Evolutionary conservation across 2,329 filamentous ascomycete species (phyloP).

Genomic region (Zalaria sp.): DNA sequence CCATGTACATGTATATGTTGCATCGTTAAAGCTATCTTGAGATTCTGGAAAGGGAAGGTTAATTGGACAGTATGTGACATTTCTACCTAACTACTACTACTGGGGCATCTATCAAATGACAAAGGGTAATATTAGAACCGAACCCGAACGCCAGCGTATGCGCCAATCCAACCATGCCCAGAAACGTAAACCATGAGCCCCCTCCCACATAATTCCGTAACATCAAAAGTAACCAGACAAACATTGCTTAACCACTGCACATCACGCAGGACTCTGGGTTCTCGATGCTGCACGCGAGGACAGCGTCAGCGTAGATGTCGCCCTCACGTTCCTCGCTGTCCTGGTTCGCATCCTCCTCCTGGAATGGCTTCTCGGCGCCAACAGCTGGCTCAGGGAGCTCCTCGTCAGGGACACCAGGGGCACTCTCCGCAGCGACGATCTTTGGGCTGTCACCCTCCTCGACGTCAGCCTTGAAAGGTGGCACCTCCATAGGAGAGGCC

Average conservation of each 20-base stretch:
- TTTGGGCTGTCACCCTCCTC: slow-evolving; percentile 69
- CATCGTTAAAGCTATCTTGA: too few species aligned
- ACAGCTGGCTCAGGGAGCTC: slow-evolving; percentile 47
- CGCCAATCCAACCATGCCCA: too few species aligned
- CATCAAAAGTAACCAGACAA: too few species aligned
- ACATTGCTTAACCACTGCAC: slow-evolving; percentile 67
- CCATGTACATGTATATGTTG: too few species aligned
- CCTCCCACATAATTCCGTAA: too few species aligned
- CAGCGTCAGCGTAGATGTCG: slow-evolving; percentile 92
- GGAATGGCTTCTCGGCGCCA: slow-evolving; percentile 31
- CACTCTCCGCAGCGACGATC: slow-evolving; percentile 58
- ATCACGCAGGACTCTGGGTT: slow-evolving; percentile 91
- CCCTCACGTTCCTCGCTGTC: slow-evolving; percentile 64
- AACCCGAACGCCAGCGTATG: too few species aligned
- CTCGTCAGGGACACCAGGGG: slow-evolving; percentile 39
- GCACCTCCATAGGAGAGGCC: slow-evolving; percentile 44
- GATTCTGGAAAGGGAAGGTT: too few species aligned
- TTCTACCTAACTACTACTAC: too few species aligned
- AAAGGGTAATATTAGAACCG: too few species aligned
- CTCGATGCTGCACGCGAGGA: slow-evolving; percentile 88
- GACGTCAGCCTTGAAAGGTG: slow-evolving; percentile 61
- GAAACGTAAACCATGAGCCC: too few species aligned
- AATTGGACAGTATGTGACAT: too few species aligned
- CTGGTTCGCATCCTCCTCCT: slow-evolving; percentile 60
- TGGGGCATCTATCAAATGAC: too few species aligned